Conservation (phyloP, 1,139 yeast genomes). For the Hansenula lynferdii region DNA sequence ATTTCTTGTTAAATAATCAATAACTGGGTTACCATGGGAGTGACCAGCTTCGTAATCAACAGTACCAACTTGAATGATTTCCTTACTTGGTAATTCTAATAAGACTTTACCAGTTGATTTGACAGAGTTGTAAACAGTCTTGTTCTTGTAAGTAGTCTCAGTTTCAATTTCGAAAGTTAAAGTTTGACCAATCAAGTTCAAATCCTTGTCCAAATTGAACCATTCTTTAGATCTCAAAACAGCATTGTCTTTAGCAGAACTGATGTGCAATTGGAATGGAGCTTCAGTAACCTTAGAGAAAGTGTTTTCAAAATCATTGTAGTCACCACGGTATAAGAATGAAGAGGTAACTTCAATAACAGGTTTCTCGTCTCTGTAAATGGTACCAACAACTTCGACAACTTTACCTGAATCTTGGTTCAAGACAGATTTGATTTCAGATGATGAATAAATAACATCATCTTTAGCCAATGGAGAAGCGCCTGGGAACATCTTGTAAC, state of each 20-base stretch:
- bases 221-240: constrained; percentile 94
- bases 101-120: constrained; percentile 80
- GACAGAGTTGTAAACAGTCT: constrained; percentile 72
- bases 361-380: constrained; percentile 68
- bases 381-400: constrained; percentile 92
- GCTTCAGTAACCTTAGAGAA: constrained; percentile 87
- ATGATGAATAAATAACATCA: constrained; percentile 77
- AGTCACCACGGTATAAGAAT: constrained; percentile 94
- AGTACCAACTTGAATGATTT: constrained; percentile 80
- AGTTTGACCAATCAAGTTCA: constrained; percentile 72
- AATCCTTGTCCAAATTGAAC: constrained; percentile 78
- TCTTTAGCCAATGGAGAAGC: constrained; percentile 88
- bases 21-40: constrained; percentile 96
- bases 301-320: constrained; percentile 84
- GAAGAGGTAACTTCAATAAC: constrained; percentile 94
- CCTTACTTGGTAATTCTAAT: constrained; percentile 91
- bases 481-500: constrained; percentile 91
- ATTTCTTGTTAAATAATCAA: constrained; percentile 86
- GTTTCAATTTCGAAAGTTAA: constrained; percentile 90
- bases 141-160: constrained; percentile 74
- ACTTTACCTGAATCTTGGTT: constrained; percentile 93
- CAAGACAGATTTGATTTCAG: constrained; percentile 82
- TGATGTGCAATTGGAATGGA: constrained; percentile 74
- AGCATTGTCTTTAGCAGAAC: constrained; percentile 84
- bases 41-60: constrained; percentile 89